These are phyloP conservation scores for Eustoma russellianum DNA, from an alignment of 257 asterid genomes.

Conservation along the genomic window DNA sequence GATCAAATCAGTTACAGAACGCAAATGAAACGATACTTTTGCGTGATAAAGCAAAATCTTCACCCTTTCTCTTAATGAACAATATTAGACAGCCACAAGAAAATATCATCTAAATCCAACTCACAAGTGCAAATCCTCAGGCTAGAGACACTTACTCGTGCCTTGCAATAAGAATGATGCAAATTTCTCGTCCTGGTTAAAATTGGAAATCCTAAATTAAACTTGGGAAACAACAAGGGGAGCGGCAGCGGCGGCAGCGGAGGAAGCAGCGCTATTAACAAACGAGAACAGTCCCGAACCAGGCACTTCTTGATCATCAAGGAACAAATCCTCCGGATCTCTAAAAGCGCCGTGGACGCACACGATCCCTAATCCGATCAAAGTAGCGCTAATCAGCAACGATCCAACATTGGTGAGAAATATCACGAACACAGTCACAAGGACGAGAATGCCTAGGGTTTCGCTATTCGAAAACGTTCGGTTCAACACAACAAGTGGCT, in stretches of 20 bases:
- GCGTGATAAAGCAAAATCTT: too few relatives aligned
- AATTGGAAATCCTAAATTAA: slow-evolving; percentile 3
- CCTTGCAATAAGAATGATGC: too few relatives aligned
- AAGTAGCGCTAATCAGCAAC: slow-evolving; percentile 23
- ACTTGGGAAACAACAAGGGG: slow-evolving; percentile 15
- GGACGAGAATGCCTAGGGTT: slow-evolving; percentile 21
- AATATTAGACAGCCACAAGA: too few relatives aligned
- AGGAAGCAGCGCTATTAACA: slow-evolving; percentile 11
- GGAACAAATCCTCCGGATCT: slow-evolving; percentile 38
- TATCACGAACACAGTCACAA: slow-evolving; percentile 17
- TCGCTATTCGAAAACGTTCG: slow-evolving; percentile 25
- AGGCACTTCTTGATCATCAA: slow-evolving; percentile 31
- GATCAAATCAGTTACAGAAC: too few relatives aligned
- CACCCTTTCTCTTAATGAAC: too few relatives aligned
- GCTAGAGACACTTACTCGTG: too few relatives aligned
- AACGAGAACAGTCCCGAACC: slow-evolving; percentile 29
- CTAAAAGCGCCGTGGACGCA: slow-evolving; percentile 37
- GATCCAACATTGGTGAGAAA: slow-evolving; percentile 31
- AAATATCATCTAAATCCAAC: too few relatives aligned
- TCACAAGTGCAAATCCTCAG: too few relatives aligned
- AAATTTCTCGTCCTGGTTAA: too few relatives aligned
- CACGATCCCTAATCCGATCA: slow-evolving; percentile 28
- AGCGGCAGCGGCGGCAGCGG: slow-evolving; percentile 13
- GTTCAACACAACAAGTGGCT: slow-evolving; percentile 22
- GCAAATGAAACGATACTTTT: too few relatives aligned